Conservation (phyloP, 345 rosid species). For the Lagerstroemia speciosa region DNA sequence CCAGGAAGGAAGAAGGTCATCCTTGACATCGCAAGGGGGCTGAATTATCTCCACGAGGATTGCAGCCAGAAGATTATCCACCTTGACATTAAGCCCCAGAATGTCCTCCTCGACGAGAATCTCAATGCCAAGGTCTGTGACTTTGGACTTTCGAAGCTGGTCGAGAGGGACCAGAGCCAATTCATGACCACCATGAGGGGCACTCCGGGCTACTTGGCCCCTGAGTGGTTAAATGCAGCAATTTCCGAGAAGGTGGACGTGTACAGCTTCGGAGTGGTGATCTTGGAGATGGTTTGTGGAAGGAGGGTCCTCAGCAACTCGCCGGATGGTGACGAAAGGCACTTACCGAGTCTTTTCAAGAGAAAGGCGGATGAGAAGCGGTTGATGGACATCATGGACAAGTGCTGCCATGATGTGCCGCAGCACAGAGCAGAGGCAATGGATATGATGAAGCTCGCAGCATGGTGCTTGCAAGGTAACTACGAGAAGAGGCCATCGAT, state of each 20-base stretch:
- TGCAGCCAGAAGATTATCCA: conserved; percentile 25
- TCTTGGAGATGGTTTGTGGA: conserved; percentile 20
- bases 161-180: conserved; percentile 15
- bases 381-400: conserved; percentile 17
- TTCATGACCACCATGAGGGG: conserved; percentile 13
- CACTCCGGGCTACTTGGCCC: conserved; percentile 19
- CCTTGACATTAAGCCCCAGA: conserved; percentile 22
- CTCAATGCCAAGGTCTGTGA: conserved; percentile 19
- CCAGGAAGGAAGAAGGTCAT: conserved; percentile 23
- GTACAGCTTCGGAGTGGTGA: conserved; percentile 26
- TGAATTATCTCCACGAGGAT: conserved; percentile 26
- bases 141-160: conserved; percentile 20
- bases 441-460: conserved; percentile 21
- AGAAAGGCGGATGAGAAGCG: conserved; percentile 13
- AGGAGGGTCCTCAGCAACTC: conserved; percentile 14
- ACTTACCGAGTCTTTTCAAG: conserved; percentile 14
- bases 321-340: conserved; percentile 11
- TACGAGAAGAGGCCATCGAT: conserved; percentile 18
- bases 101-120: no score
- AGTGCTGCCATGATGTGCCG: conserved; percentile 11
- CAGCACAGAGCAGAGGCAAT: conserved; percentile 10
- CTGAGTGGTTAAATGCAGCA: conserved; percentile 10
- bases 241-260: conserved; percentile 26
- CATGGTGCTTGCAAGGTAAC: conserved; percentile 24
- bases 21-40: conserved; percentile 22